Evolutionary conservation across 169 alveolate species (phyloP).

Genomic region (Plasmodium gallinaceum): DNA sequence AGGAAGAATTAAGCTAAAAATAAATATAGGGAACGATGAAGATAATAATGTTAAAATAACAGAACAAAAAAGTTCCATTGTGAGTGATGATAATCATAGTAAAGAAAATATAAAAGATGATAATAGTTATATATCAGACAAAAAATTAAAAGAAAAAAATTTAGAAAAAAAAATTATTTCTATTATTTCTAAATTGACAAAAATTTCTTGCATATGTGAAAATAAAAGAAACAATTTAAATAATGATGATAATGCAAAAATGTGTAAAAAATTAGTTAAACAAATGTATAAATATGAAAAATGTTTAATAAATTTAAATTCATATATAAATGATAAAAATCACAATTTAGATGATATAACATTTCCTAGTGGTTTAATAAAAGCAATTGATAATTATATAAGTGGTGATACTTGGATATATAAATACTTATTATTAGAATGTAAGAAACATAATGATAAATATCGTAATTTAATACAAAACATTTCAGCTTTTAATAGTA

Average conservation of each 20-base stretch:
- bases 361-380: slow-evolving; percentile 66
- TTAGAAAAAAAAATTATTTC: slow-evolving; percentile 62
- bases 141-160: slow-evolving; percentile 35
- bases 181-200: slow-evolving; percentile 61
- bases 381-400: slow-evolving; percentile 69
- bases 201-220: slow-evolving; percentile 73
- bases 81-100: slow-evolving; percentile 21
- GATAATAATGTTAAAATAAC: slow-evolving; percentile 8
- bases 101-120: slow-evolving; percentile 46
- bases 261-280: slow-evolving; percentile 36
- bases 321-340: slow-evolving; percentile 50
- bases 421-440: slow-evolving; percentile 58
- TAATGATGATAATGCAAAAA: slow-evolving; percentile 15
- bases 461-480: slow-evolving; percentile 68
- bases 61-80: slow-evolving; percentile 10
- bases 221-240: slow-evolving; percentile 38
- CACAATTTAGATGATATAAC: slow-evolving; percentile 49
- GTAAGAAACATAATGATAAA: slow-evolving; percentile 53
- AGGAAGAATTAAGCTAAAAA: slow-evolving; percentile 71
- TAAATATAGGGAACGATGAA: slow-evolving; percentile 23
- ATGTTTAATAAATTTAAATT: slow-evolving; percentile 33
- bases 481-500: slow-evolving; percentile 52
- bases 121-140: slow-evolving; percentile 23
- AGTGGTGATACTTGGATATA: slow-evolving; percentile 57
- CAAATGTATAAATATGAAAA: slow-evolving; percentile 76